A percentile compares a stretch with the other conserved stretches of the same genome.
Conservation (phyloP, 129 eudicot genomes). For the Artemisia tridentata region DNA sequence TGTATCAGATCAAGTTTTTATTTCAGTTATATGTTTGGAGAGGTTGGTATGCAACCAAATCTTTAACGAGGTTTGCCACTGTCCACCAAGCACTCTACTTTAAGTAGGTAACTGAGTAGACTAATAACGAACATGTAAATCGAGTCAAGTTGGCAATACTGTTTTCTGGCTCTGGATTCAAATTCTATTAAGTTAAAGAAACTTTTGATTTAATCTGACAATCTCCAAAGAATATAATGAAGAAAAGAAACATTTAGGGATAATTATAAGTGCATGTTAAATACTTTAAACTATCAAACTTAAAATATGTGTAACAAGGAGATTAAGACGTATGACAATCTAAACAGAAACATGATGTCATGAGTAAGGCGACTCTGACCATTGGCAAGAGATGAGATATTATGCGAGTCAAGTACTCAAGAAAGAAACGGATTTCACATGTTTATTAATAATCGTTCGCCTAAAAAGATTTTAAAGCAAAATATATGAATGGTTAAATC, state of each 20-base stretch:
- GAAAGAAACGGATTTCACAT: too few relatives aligned
- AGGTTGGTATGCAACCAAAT: slow-evolving; percentile 30
- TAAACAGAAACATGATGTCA: too few relatives aligned
- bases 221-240: not conserved
- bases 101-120: slow-evolving; percentile 25
- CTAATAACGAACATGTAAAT: slow-evolving; percentile 24
- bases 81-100: slow-evolving; percentile 1
- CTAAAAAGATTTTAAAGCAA: too few relatives aligned
- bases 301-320: too few relatives aligned
- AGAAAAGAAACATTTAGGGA: not conserved
- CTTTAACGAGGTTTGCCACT: slow-evolving; percentile 20
- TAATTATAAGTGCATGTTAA: too few relatives aligned
- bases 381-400: too few relatives aligned
- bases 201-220: not conserved
- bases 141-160: slow-evolving; percentile 20
- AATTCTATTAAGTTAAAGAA: not conserved
- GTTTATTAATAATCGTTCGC: too few relatives aligned
- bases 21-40: not conserved
- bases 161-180: not conserved
- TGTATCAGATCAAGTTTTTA: not conserved
- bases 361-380: too few relatives aligned
- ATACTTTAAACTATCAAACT: too few relatives aligned
- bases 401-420: too few relatives aligned
- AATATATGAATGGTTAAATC: too few relatives aligned
- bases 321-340: too few relatives aligned